phyloP scores from a whole-genome alignment of 805 yeast genomes.

The Zygosaccharomyces bisporus region DNA sequence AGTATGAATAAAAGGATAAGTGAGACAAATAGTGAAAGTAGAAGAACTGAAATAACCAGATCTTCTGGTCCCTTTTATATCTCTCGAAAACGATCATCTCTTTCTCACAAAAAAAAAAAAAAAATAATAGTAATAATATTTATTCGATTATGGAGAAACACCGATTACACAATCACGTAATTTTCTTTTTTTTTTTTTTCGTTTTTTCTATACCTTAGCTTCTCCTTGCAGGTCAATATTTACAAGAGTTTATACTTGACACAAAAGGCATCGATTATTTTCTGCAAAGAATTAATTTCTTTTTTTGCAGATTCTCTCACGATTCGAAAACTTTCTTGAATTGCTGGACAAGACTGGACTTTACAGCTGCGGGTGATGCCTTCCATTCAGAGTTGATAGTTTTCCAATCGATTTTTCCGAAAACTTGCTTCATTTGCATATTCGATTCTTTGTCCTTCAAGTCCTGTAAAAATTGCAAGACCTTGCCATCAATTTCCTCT shows the following conservation, averaged over 20 bases:
- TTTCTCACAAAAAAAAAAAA: constrained; percentile 3
- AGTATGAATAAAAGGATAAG: not conserved
- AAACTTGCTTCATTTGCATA: constrained; percentile 33
- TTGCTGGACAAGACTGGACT: constrained; percentile 32
- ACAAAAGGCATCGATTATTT: too few species aligned
- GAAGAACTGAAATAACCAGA: not conserved
- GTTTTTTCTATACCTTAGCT: not conserved
- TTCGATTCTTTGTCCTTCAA: constrained; percentile 24
- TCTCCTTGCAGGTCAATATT: not conserved
- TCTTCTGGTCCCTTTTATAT: constrained; percentile 2
- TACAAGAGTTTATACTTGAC: constrained; percentile 1
- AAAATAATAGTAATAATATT: not conserved
- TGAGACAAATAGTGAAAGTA: not conserved
- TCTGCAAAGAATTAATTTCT: constrained; percentile 4
- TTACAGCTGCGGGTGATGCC: constrained; percentile 35
- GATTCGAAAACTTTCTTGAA: constrained; percentile 19
- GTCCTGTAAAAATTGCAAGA: constrained; percentile 25
- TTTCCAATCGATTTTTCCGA: constrained; percentile 36
- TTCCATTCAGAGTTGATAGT: constrained; percentile 38
- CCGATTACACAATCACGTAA: not conserved
- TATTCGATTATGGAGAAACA: not conserved
- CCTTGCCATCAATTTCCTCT: constrained; percentile 40
- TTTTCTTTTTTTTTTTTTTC: too few species aligned
- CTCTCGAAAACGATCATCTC: not conserved
- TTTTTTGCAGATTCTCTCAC: constrained; percentile 8